These are phyloP conservation scores for Elaeis oleifera DNA, from an alignment of 202 grass and related monocot species.

Conservation along the genomic window DNA sequence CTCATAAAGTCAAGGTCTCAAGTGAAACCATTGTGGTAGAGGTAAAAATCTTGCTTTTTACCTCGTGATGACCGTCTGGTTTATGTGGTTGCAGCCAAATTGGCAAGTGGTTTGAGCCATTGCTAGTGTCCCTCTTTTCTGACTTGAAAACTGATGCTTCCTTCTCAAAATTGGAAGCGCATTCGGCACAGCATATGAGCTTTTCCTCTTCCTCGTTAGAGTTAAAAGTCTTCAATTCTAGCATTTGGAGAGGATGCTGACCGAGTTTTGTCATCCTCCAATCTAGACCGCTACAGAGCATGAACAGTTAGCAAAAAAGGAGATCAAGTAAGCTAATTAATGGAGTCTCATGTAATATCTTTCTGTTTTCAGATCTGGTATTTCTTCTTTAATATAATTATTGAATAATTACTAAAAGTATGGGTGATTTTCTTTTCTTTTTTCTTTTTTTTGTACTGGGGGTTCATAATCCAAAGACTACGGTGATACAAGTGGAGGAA, in stretches of 20 bases:
- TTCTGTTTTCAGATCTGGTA: too few relatives aligned
- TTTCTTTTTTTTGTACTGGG: too few relatives aligned
- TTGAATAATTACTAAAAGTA: too few relatives aligned
- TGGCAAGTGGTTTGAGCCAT: slow-evolving; percentile 39
- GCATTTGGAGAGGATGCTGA: slow-evolving; percentile 17
- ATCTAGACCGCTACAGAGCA: slow-evolving; percentile 29
- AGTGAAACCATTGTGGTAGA: too few relatives aligned
- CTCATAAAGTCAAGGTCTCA: not conserved
- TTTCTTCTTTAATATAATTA: too few relatives aligned
- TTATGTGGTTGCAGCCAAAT: slow-evolving; percentile 41
- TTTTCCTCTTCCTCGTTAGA: slow-evolving; percentile 28
- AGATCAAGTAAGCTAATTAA: not conserved
- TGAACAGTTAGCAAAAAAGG: slow-evolving; percentile 1
- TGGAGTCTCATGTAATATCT: too few relatives aligned
- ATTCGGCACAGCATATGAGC: slow-evolving; percentile 56
- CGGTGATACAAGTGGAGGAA: too few relatives aligned
- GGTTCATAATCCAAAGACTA: too few relatives aligned
- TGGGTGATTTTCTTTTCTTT: too few relatives aligned
- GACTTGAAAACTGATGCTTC: slow-evolving; percentile 45
- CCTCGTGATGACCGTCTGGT: too few relatives aligned
- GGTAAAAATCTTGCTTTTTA: too few relatives aligned
- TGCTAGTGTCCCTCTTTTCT: not conserved
- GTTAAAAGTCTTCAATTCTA: not conserved
- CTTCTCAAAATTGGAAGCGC: slow-evolving; percentile 62
- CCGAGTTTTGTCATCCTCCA: slow-evolving; percentile 16